Percentiles rank a stretch among this genome's conserved stretches.
phyloP scores from a whole-genome alignment of 2,329 filamentous ascomycete genomes.

The Fusarium nurragi region DNA sequence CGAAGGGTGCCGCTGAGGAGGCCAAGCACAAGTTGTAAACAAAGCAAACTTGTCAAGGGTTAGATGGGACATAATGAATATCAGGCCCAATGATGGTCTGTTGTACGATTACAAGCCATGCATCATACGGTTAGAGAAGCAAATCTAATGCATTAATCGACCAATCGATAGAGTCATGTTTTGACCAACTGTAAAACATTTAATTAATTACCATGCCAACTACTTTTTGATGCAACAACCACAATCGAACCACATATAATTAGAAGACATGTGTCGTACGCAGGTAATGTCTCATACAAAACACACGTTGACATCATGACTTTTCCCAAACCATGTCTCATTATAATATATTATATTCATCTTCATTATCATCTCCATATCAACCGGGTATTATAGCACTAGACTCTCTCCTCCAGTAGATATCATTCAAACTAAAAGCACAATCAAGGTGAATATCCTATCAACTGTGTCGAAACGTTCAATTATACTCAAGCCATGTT shows the following conservation, averaged over 20 bases:
- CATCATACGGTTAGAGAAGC: constrained; percentile 30
- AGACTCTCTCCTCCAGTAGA: not conserved
- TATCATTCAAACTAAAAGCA: not conserved
- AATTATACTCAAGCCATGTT: constrained; percentile 32
- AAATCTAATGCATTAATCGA: constrained; percentile 27
- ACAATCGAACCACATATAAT: too few species aligned
- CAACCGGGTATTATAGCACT: not conserved
- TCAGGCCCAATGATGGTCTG: constrained; percentile 9
- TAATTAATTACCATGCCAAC: too few species aligned
- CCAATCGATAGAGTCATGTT: not conserved
- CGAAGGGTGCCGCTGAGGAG: constrained; percentile 24
- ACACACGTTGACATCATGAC: constrained; percentile 11
- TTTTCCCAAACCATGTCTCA: not conserved
- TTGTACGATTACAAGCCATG: constrained; percentile 37
- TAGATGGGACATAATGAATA: constrained; percentile 18
- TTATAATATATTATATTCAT: not conserved
- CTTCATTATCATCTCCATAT: not conserved
- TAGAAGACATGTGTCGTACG: not conserved
- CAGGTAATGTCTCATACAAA: too few species aligned
- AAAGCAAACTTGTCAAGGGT: not conserved
- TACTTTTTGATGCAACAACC: too few species aligned
- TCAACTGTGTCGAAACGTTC: not conserved
- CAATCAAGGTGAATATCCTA: not conserved
- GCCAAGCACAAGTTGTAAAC: constrained; percentile 37
- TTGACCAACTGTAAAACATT: not conserved